Conservation (phyloP, 116 monocot species). For the Phalaenopsis hybrid region DNA sequence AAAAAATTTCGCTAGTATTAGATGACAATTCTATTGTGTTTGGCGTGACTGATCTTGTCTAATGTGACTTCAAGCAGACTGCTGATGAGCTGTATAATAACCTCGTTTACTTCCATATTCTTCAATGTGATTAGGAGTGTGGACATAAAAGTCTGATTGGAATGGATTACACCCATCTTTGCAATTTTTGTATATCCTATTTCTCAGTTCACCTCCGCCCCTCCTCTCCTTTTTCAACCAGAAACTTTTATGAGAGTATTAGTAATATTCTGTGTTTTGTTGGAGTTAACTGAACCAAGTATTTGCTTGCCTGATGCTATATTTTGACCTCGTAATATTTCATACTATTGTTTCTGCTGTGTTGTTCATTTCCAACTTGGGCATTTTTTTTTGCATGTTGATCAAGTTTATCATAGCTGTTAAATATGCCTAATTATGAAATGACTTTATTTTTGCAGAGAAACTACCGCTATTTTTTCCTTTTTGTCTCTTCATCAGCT, state of each 20-base stretch:
- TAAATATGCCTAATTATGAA: background rate
- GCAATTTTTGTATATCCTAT: background rate
- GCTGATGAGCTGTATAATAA: background rate
- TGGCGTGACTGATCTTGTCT: background rate
- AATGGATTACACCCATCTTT: background rate
- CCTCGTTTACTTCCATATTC: background rate
- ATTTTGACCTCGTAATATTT: background rate
- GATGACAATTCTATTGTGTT: background rate
- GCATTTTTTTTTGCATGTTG: background rate
- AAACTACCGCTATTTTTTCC: conserved; percentile 89
- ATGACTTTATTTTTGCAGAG: conserved; percentile 40
- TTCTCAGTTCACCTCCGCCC: background rate
- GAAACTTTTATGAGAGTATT: background rate
- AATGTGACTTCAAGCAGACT: background rate
- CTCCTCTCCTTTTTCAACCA: too few species aligned
- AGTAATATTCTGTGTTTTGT: background rate
- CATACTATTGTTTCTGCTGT: background rate
- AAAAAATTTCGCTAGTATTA: background rate
- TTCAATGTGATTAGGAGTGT: background rate
- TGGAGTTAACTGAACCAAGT: background rate
- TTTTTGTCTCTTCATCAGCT: conserved; percentile 78
- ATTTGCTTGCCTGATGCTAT: background rate
- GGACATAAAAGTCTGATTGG: background rate
- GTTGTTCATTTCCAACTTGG: background rate
- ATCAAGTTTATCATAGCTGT: background rate